phyloP scores from a whole-genome alignment of 768 basidiomycete genomes.

The Daedalea quercina region DNA sequence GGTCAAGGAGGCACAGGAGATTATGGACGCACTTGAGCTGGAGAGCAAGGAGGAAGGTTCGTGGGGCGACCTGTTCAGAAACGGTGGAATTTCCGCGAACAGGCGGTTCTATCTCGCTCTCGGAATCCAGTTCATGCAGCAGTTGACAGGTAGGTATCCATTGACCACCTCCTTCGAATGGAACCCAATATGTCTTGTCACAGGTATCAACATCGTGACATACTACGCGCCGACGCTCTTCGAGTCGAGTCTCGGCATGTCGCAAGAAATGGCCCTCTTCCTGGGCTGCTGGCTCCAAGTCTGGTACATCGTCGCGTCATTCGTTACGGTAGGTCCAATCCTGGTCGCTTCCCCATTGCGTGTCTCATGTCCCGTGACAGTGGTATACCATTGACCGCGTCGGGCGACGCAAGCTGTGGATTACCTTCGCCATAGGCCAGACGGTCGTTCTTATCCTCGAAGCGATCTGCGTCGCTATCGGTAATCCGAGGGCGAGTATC shows the following conservation, averaged over 20 bases:
- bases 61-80: constrained; percentile 6
- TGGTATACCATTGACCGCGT: constrained; percentile 27
- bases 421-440: constrained; percentile 31
- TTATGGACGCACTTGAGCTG: constrained; percentile 4
- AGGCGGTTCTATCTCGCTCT: constrained; percentile 7
- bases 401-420: constrained; percentile 31
- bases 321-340: constrained; percentile 16
- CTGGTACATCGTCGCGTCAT: constrained; percentile 35
- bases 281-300: constrained; percentile 32
- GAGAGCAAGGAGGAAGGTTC: constrained; percentile 6
- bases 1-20: not conserved
- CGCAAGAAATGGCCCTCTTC: constrained; percentile 33
- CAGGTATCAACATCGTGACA: constrained; percentile 7
- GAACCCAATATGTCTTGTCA: not conserved
- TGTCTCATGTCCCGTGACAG: constrained; percentile 15
- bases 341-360: constrained; percentile 20
- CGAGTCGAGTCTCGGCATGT: constrained; percentile 35
- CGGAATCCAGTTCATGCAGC: constrained; percentile 10
- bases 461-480: constrained; percentile 2
- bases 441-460: constrained; percentile 8
- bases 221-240: constrained; percentile 35
- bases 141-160: constrained; percentile 2
- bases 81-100: constrained; percentile 2
- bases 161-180: no score
- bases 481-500: not conserved